These are phyloP conservation scores for Hemisphaericaspora xylanilytica DNA, from an alignment of 1,139 yeast species.

Conservation along the genomic window DNA sequence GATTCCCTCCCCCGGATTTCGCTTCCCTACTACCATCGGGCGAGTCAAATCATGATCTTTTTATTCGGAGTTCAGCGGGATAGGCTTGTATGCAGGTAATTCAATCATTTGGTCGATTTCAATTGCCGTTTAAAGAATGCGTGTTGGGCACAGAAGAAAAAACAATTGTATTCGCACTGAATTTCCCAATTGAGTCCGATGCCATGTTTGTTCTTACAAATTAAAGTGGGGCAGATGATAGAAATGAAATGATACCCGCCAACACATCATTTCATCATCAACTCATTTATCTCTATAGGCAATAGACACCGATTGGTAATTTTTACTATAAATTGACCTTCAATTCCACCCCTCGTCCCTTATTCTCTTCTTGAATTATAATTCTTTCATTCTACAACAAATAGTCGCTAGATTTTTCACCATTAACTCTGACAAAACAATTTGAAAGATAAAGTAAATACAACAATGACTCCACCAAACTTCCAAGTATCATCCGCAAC, in stretches of 20 bases:
- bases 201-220: background rate
- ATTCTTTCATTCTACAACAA: background rate
- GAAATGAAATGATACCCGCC: too few species aligned
- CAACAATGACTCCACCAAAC: constrained; percentile 16
- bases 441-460: too few species aligned
- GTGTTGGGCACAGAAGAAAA: too few species aligned
- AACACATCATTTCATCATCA: background rate
- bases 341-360: background rate
- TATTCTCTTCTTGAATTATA: background rate
- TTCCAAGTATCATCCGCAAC: constrained; percentile 58
- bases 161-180: background rate
- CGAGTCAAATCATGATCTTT: too few species aligned
- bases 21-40: too few species aligned
- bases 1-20: too few species aligned
- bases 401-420: background rate
- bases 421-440: too few species aligned
- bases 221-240: background rate
- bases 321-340: constrained; percentile 1
- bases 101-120: background rate
- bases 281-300: constrained; percentile 7
- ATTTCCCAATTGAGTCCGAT: background rate
- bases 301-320: constrained; percentile 7
- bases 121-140: background rate
- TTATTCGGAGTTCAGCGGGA: background rate
- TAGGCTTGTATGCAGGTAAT: background rate